Evolutionary conservation across 352 stramenopile genomes (phyloP).

Genomic region (Phytophthora aleatoria): DNA sequence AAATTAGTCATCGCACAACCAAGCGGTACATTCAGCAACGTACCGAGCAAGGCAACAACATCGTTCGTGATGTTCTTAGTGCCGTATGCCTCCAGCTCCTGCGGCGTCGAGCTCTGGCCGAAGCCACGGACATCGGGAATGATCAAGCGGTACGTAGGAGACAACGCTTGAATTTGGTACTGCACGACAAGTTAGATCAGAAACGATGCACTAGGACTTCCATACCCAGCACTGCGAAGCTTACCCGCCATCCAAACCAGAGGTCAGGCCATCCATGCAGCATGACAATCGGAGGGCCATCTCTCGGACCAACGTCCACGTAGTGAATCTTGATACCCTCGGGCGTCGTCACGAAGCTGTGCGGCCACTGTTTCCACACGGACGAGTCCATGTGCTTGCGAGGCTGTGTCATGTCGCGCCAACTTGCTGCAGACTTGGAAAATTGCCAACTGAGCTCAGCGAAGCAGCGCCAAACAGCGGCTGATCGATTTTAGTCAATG

Average conservation of each 20-base stretch:
- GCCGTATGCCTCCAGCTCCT: slow-evolving; percentile 46
- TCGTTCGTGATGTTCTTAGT: slow-evolving; percentile 55
- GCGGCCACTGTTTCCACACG: slow-evolving; percentile 40
- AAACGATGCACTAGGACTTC: neutral
- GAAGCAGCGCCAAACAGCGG: neutral
- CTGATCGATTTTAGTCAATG: slow-evolving; percentile 8
- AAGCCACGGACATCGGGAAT: slow-evolving; percentile 58
- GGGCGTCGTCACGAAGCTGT: slow-evolving; percentile 37
- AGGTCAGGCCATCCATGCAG: slow-evolving; percentile 70
- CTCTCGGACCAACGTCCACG: slow-evolving; percentile 48
- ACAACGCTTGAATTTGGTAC: slow-evolving; percentile 56
- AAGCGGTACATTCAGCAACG: slow-evolving; percentile 1
- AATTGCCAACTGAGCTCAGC: slow-evolving; percentile 21
- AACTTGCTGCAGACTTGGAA: slow-evolving; percentile 22
- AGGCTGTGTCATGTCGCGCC: slow-evolving; percentile 18
- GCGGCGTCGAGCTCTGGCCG: slow-evolving; percentile 49
- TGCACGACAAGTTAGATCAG: slow-evolving; percentile 19
- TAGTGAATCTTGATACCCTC: slow-evolving; percentile 54
- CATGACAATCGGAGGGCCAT: slow-evolving; percentile 57
- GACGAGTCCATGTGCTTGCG: slow-evolving; percentile 26
- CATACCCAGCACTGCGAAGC: neutral
- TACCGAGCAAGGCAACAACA: slow-evolving; percentile 45
- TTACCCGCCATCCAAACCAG: slow-evolving; percentile 63
- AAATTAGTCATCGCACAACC: neutral
- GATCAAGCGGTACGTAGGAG: slow-evolving; percentile 61